Evolutionary conservation across 176 grass and related monocot species (phyloP).

Genomic region (Paspalum notatum): DNA sequence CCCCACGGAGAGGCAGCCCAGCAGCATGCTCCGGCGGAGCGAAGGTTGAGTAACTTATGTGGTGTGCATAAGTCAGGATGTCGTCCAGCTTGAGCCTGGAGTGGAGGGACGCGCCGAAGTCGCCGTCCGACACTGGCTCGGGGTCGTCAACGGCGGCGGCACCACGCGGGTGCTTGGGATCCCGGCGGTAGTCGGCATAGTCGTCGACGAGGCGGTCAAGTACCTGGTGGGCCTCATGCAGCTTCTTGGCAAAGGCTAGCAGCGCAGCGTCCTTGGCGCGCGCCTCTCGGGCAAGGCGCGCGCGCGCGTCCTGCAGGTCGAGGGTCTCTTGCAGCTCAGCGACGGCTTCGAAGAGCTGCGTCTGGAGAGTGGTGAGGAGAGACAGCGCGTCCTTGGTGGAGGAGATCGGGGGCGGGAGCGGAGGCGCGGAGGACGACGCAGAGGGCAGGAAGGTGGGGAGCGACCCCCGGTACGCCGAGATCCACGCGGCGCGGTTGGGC

Average conservation of each 20-base stretch:
- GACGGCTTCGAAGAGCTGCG: conserved; percentile 86
- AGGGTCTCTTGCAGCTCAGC: conserved; percentile 87
- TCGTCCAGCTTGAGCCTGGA: conserved; percentile 79
- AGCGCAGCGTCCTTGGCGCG: conserved; percentile 67
- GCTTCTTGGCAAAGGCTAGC: conserved; percentile 81
- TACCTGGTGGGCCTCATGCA: conserved; percentile 85
- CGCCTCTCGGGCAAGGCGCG: conserved; percentile 62
- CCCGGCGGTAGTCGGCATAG: conserved; percentile 79
- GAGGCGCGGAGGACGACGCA: conserved; percentile 36
- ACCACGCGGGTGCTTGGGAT: conserved; percentile 59
- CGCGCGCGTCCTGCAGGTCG: conserved; percentile 77
- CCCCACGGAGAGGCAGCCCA: conserved; percentile 73
- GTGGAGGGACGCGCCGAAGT: conserved; percentile 63
- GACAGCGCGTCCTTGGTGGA: conserved; percentile 78
- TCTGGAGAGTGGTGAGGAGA: conserved; percentile 78
- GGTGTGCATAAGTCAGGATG: conserved; percentile 76
- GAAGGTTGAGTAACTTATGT: conserved; percentile 95
- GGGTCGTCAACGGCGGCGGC: conserved; percentile 24
- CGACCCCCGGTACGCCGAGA: conserved; percentile 76
- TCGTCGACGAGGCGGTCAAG: conserved; percentile 93
- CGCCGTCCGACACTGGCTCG: conserved; percentile 28
- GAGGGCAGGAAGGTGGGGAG: conserved; percentile 71
- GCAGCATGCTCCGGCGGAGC: conserved; percentile 96
- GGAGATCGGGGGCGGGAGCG: conserved; percentile 36
- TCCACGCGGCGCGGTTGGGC: conserved; percentile 73